Evolutionary conservation across 2,329 filamentous ascomycete genomes (phyloP).

Genomic region (Pseudogymnoascus sp.): DNA sequence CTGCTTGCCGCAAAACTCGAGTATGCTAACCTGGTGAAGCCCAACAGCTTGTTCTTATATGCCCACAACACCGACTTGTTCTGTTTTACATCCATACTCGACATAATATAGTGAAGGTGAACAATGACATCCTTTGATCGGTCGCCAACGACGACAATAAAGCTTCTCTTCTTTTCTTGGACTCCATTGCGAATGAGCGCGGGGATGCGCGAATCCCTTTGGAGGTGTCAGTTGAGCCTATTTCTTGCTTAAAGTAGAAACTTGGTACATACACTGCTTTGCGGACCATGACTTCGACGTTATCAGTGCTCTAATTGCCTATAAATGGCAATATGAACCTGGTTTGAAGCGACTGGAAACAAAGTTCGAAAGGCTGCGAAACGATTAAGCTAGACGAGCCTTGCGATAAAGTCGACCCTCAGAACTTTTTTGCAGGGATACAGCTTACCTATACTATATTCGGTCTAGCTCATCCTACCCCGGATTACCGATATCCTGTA

Average conservation of each 20-base stretch:
- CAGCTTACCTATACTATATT: background rate
- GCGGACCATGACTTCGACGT: constrained; percentile 10
- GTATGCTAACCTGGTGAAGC: constrained; percentile 61
- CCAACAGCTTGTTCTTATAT: constrained; percentile 95
- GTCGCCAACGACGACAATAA: constrained; percentile 95
- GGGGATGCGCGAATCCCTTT: constrained; percentile 79
- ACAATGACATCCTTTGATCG: constrained; percentile 94
- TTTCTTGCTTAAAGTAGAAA: background rate
- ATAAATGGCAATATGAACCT: constrained; percentile 11
- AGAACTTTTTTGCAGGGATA: constrained; percentile 8
- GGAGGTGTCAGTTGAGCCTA: constrained; percentile 13
- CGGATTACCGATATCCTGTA: background rate
- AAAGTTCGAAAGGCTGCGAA: constrained; percentile 9
- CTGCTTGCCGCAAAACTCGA: constrained; percentile 2
- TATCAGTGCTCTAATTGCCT: constrained; percentile 8
- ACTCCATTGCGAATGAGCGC: constrained; percentile 86
- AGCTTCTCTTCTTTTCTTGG: constrained; percentile 94
- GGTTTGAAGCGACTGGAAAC: background rate
- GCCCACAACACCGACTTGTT: constrained; percentile 97
- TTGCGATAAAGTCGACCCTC: constrained; percentile 4
- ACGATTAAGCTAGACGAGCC: constrained; percentile 7
- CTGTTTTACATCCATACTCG: constrained; percentile 80
- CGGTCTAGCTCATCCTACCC: background rate
- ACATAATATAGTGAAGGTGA: constrained; percentile 87
- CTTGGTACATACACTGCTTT: constrained; percentile 15